Base-by-base conservation (phyloP, 306 rosid genomes). In the Luffa aegyptiaca region DNA sequence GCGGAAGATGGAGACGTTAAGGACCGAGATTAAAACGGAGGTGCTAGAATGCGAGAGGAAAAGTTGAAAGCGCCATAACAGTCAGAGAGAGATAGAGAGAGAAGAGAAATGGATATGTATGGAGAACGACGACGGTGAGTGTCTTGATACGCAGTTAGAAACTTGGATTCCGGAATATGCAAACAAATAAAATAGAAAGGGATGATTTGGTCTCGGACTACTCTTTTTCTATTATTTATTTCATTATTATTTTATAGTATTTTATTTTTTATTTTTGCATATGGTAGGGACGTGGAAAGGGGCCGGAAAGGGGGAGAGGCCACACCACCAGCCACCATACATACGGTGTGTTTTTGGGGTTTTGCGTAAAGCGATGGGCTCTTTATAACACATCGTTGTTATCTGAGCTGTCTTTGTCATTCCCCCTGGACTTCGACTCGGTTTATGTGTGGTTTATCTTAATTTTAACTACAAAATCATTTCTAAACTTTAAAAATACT, bases 121-220 rank as follows among this genome's bases (percentile, higher is more conserved):
- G 49, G 52, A 69, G 53, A 69, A 70, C 10, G 52, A 68, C 9
- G 14, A 45, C 44, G 70, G 44, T 26, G 26, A 26, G 59, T 31
- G 59, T 35, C 17, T 44, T 8, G 76, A 70, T 70, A 10, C 56
- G 17, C 10, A 66, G 49, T 37, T 35, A 13, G 5, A 1, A 5
- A 66, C 73, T 70, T 13, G 77, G 77, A 73, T 73, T 73, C 77
- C 55, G 77, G 77, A 73, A 73, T 73, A 73, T 73, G 77, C 77
- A 73, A 48, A 48, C 75, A 68, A 73, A 73, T 31, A 12, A 31
- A 48, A 48, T 12, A 73, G 10, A 73, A 48, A 49, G 77, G 58
- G 59, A 13, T 46, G 59, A 73, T 73, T 73, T 73, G 77, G n/a
- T 71, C 39, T 71, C 76, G 45, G 17, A 20, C 33, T 70, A 35